Conservation (phyloP, 305 asterid species). For the Fraxinus velutina region DNA sequence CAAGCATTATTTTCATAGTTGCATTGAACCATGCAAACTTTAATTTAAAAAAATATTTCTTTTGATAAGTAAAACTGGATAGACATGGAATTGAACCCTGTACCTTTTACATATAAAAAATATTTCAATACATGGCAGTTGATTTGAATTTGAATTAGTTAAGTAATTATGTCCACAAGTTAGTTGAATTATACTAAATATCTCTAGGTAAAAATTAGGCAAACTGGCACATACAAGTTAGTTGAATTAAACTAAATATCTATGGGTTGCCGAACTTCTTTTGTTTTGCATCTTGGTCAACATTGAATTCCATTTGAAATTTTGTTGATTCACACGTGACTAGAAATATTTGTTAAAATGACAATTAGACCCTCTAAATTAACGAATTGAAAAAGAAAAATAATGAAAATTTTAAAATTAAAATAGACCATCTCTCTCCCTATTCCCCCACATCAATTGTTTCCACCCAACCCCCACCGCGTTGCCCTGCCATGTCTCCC, state of each 20-base stretch:
- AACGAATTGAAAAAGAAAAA: neutral
- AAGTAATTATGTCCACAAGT: neutral
- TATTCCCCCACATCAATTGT: neutral
- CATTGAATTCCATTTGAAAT: neutral
- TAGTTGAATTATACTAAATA: neutral
- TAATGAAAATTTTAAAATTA: neutral
- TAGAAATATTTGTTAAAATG: neutral
- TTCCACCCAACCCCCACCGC: neutral
- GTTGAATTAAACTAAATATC: too few species aligned
- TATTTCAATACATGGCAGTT: neutral
- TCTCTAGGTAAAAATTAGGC: neutral
- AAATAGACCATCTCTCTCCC: neutral
- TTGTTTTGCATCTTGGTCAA: neutral
- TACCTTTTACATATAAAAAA: neutral
- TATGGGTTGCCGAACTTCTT: neutral
- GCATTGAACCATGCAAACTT: neutral
- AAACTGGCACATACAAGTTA: neutral
- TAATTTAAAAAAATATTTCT: neutral
- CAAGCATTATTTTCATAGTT: neutral
- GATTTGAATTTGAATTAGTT: neutral
- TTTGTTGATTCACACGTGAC: neutral
- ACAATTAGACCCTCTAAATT: neutral
- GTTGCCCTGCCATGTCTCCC: neutral
- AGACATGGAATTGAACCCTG: too few species aligned
- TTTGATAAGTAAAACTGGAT: too few species aligned